A percentile compares a stretch with the other conserved stretches of the same genome.
Evolutionary conservation across 768 basidiomycete genomes (phyloP).

Genomic region (Boletus rufocinnamomeus): DNA sequence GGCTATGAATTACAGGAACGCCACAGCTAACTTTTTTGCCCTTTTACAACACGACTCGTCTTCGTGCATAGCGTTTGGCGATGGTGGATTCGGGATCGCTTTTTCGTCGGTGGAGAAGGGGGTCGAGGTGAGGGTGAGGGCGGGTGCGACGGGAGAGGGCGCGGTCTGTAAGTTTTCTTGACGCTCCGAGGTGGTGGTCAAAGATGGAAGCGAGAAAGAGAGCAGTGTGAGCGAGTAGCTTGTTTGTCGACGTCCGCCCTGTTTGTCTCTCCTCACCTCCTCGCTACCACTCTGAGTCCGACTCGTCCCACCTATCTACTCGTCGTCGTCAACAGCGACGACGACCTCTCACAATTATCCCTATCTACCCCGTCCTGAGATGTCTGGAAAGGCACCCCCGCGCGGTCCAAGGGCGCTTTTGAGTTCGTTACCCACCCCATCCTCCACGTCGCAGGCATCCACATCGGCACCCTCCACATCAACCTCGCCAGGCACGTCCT

Average conservation of each 20-base stretch:
- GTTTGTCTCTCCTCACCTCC: slow-evolving; percentile 24
- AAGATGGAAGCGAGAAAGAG: slow-evolving; percentile 18
- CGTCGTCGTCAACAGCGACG: slow-evolving; percentile 32
- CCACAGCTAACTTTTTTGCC: not conserved
- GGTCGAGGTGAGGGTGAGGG: not conserved
- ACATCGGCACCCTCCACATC: slow-evolving; percentile 37
- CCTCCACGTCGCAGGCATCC: slow-evolving; percentile 33
- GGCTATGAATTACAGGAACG: not conserved
- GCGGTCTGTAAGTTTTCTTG: not conserved
- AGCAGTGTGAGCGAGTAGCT: slow-evolving; percentile 2
- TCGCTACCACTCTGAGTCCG: slow-evolving; percentile 10
- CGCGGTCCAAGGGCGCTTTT: slow-evolving; percentile 70
- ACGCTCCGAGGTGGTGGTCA: not conserved
- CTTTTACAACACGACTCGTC: not conserved
- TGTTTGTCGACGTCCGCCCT: slow-evolving; percentile 22
- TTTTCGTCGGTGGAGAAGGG: not conserved
- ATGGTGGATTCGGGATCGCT: not conserved
- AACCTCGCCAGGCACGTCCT: slow-evolving; percentile 32
- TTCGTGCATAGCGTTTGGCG: not conserved
- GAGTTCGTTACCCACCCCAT: slow-evolving; percentile 41
- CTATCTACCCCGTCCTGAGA: slow-evolving; percentile 4
- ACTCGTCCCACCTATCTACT: slow-evolving; percentile 11
- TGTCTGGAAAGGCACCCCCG: slow-evolving; percentile 82
- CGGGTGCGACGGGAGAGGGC: not conserved
- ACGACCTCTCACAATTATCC: slow-evolving; percentile 5